Evolutionary conservation across 805 yeast genomes (phyloP).

Genomic region (Citeromyces nyonsensis): DNA sequence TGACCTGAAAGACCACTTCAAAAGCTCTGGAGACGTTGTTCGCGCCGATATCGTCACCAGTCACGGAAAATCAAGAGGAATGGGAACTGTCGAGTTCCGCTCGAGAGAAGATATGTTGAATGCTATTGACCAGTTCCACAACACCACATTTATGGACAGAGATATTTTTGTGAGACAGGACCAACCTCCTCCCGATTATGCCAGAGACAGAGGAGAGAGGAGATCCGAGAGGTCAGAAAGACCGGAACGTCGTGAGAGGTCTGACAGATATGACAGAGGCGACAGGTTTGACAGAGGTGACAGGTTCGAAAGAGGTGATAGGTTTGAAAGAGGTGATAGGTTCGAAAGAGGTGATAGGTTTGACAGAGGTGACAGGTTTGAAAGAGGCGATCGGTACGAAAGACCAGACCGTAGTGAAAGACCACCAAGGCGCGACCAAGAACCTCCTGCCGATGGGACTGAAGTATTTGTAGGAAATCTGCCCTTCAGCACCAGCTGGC

Average conservation of each 20-base stretch:
- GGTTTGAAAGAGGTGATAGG: slow-evolving; percentile 3
- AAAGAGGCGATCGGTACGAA: slow-evolving; percentile 10
- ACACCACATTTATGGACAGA: slow-evolving; percentile 53
- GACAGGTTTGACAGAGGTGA: slow-evolving; percentile 7
- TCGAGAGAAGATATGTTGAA: slow-evolving; percentile 45
- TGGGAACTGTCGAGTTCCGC: slow-evolving; percentile 82
- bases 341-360: slow-evolving; percentile 7
- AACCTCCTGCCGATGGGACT: slow-evolving; percentile 13
- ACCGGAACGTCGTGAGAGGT: slow-evolving; percentile 2
- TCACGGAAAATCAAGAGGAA: slow-evolving; percentile 73
- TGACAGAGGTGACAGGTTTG: slow-evolving; percentile 12
- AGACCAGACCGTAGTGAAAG: slow-evolving; percentile 2
- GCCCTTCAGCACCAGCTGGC: slow-evolving; percentile 77
- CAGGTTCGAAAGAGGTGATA: slow-evolving; percentile 6
- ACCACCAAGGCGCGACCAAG: slow-evolving; percentile 4
- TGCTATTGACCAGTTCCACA: slow-evolving; percentile 60
- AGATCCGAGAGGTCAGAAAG: slow-evolving; percentile 9
- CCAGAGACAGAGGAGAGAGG: slow-evolving; percentile 12
- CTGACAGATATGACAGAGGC: slow-evolving; percentile 8
- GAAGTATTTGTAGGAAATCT: slow-evolving; percentile 72
- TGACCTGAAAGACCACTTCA: slow-evolving; percentile 45
- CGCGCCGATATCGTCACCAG: slow-evolving; percentile 74
- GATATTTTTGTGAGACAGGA: slow-evolving; percentile 83
- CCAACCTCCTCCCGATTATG: slow-evolving; percentile 61
- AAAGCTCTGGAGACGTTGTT: slow-evolving; percentile 46